Conservation (phyloP, 768 basidiomycete species). For the Boletus eberwhitei region DNA sequence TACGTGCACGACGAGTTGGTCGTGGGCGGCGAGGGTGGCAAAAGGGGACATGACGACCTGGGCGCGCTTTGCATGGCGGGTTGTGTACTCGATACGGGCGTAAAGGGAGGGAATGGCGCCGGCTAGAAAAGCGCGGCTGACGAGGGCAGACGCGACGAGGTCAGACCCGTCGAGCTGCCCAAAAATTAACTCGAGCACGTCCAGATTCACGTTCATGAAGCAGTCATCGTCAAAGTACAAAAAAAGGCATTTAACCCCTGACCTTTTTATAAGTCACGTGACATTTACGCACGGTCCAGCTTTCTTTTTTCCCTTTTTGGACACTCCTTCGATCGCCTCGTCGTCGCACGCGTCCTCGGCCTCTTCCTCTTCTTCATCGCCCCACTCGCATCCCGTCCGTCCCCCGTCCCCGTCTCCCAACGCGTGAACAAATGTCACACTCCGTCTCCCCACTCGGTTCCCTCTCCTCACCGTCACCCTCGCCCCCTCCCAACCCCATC, state of each 20-base stretch:
- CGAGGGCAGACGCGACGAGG: slow-evolving; percentile 58
- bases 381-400: not conserved
- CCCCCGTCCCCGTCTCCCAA: not conserved
- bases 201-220: slow-evolving; percentile 56
- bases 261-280: slow-evolving; percentile 12
- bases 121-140: slow-evolving; percentile 62
- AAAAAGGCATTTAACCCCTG: slow-evolving; percentile 8
- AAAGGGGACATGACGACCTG: slow-evolving; percentile 56
- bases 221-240: not conserved
- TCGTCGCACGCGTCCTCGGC: slow-evolving; percentile 21
- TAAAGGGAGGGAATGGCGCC: slow-evolving; percentile 66
- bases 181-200: slow-evolving; percentile 72
- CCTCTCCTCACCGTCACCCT: slow-evolving; percentile 67
- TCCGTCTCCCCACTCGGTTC: slow-evolving; percentile 48
- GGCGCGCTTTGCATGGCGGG: slow-evolving; percentile 54
- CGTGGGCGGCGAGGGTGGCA: slow-evolving; percentile 50
- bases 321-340: slow-evolving; percentile 16
- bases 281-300: slow-evolving; percentile 21
- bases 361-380: not conserved
- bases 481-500: slow-evolving; percentile 42
- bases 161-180: slow-evolving; percentile 48
- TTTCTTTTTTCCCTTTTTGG: slow-evolving; percentile 15
- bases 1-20: slow-evolving; percentile 54
- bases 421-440: slow-evolving; percentile 16
- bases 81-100: slow-evolving; percentile 49